Base-by-base conservation (phyloP, 1,284 basidiomycete species). In the Gomphus sp. region DNA sequence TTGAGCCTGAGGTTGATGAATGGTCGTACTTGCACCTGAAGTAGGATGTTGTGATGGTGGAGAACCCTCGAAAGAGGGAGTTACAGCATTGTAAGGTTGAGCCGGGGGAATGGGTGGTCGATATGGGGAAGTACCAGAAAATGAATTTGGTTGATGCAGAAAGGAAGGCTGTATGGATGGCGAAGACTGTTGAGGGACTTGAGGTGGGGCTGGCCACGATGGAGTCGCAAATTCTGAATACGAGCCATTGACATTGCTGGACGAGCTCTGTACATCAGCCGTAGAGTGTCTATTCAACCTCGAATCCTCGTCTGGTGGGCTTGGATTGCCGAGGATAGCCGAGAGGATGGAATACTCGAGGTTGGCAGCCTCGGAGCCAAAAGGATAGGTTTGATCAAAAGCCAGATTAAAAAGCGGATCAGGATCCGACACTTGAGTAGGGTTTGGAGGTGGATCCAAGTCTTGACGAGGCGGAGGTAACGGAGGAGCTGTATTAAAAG, bases 271-370 rank as follows among this genome's bases (percentile, higher is more conserved):
- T 3, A 68, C 75, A 55, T 71, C 72, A 49, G 69, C 64, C 77
- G 16, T 36, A 14, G 48, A 34, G 33, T 50, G 41, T 14, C 55
- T 59, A 34, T 53, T 63, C 62, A 53, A 58, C 45, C 22, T 65
- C 53, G 55, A 63, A 65, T 25, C 52, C 8, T 79, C 79, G 55
- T 84, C 84, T 52, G 81, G 78, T 14, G 58, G 51, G 28, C 84
- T 86, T 45, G 83, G 77, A 64, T 87, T 89, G 39, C 89, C 89
- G 51, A 96, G 78, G 71, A 96, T 95, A n/a, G 88, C 87, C 39
- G 89, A 91, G 7, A 96, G 80, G 62, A 95, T 93, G 52, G 90
- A 91, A 72, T 95, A 95, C 69, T 96, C 93, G 61, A 94, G 78
- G 69, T 93, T 93, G 14, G 91, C 91, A 16, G 89, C 89, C 70